Evolutionary conservation across 495 filamentous ascomycete species (phyloP).

Genomic region (Lepidopterella palustris): DNA sequence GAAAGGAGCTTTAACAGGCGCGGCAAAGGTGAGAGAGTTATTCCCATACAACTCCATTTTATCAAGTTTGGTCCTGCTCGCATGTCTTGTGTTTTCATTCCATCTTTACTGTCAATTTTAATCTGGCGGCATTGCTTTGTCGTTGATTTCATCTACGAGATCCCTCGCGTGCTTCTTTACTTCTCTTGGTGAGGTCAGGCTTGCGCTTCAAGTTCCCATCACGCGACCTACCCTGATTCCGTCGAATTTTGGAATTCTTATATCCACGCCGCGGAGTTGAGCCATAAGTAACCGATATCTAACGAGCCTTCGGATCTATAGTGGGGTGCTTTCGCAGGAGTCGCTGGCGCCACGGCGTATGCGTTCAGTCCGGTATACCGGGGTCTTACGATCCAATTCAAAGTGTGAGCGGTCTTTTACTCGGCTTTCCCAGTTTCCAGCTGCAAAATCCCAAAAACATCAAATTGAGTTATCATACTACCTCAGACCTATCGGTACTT

Average conservation of each 20-base stretch:
- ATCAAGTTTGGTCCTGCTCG: no score
- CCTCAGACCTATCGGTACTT: slow-evolving; percentile 2
- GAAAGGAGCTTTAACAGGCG: slow-evolving; percentile 54
- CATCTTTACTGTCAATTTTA: background rate
- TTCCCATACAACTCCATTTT: no score
- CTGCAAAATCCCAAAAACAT: background rate
- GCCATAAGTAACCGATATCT: background rate
- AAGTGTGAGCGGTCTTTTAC: slow-evolving; percentile 52
- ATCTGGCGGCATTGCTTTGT: background rate
- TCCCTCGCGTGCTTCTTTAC: background rate
- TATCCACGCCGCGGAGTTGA: no score
- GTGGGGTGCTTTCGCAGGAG: slow-evolving; percentile 56
- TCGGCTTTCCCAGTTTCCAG: background rate
- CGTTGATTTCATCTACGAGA: background rate
- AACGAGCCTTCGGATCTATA: slow-evolving; percentile 18
- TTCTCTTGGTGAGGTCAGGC: background rate
- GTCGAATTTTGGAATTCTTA: background rate
- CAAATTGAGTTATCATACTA: no score
- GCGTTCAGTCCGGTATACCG: slow-evolving; percentile 67
- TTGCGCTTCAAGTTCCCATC: background rate
- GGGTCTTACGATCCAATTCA: slow-evolving; percentile 80
- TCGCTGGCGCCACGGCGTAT: slow-evolving; percentile 52
- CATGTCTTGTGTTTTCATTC: slow-evolving; percentile 1
- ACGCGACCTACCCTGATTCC: background rate
- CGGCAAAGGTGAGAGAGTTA: slow-evolving; percentile 45